A percentile compares a stretch with the other conserved stretches of the same genome.
Conservation (phyloP, 2,329 filamentous ascomycete species). For the Acrodontium crateriforme region DNA sequence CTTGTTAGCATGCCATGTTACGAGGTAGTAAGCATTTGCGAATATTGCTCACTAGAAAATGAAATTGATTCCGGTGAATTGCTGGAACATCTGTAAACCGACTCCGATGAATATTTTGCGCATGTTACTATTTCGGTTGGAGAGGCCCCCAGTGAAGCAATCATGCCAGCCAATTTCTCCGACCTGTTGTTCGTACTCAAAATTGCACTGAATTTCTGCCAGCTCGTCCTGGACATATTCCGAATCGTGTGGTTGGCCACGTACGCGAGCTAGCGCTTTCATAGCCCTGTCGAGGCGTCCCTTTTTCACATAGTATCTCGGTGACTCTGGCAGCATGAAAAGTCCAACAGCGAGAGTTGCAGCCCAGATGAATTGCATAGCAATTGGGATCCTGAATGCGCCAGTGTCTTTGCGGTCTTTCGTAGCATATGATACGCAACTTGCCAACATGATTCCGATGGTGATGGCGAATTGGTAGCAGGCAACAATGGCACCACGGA, state of each 20-base stretch:
- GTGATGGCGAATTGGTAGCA: constrained; percentile 77
- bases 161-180: constrained; percentile 40
- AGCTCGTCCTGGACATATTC: constrained; percentile 66
- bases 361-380: constrained; percentile 68
- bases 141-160: constrained; percentile 44
- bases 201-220: constrained; percentile 76
- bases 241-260: constrained; percentile 59
- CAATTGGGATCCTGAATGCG: constrained; percentile 70
- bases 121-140: constrained; percentile 37
- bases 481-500: constrained; percentile 64
- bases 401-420: constrained; percentile 47
- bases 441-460: constrained; percentile 62
- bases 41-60: constrained; percentile 55
- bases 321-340: constrained; percentile 67
- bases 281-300: constrained; percentile 55
- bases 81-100: constrained; percentile 36
- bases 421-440: constrained; percentile 60
- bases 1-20: too few relatives aligned
- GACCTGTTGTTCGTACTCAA: constrained; percentile 63
- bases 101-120: constrained; percentile 34
- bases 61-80: constrained; percentile 81
- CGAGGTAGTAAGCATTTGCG: too few relatives aligned
- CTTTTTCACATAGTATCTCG: constrained; percentile 73
- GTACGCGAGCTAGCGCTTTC: constrained; percentile 50
- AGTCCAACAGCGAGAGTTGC: constrained; percentile 59